Conservation (phyloP, 371 early-diverging fungal species). For the Rhizomucor miehei region DNA sequence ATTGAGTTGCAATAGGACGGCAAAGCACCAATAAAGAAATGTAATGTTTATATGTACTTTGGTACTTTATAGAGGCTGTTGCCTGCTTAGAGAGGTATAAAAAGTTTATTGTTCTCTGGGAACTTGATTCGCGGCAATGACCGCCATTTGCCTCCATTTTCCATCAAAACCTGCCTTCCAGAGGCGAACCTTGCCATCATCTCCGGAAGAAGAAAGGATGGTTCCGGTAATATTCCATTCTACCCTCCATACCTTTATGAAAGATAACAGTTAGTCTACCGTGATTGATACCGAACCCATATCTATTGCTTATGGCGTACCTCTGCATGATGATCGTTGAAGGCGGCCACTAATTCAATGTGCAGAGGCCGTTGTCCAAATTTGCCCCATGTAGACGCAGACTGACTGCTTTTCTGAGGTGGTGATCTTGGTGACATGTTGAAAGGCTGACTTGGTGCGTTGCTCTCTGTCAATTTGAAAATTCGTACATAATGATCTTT, state of each 20-base stretch:
- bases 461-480: constrained; percentile 66
- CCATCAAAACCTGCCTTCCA: constrained; percentile 78
- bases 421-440: constrained; percentile 1
- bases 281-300: no score
- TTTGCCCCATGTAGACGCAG: neutral
- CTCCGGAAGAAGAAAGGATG: constrained; percentile 83
- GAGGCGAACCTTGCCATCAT: constrained; percentile 87
- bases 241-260: constrained; percentile 76
- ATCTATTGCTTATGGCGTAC: no score
- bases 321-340: constrained; percentile 72
- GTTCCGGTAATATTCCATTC: constrained; percentile 96
- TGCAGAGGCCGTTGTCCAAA: constrained; percentile 31
- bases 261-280: constrained; percentile 3
- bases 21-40: no score
- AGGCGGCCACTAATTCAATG: constrained; percentile 59
- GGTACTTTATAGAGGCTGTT: no score
- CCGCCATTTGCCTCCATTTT: constrained; percentile 70
- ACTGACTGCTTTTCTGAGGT: neutral
- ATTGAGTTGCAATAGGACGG: no score
- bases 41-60: no score
- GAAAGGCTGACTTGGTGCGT: constrained; percentile 12
- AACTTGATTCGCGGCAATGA: constrained; percentile 44
- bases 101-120: no score
- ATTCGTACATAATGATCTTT: constrained; percentile 86
- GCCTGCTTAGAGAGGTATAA: no score